These are phyloP conservation scores for Amyloporia xantha DNA, from an alignment of 768 basidiomycete species.

Conservation along the genomic window DNA sequence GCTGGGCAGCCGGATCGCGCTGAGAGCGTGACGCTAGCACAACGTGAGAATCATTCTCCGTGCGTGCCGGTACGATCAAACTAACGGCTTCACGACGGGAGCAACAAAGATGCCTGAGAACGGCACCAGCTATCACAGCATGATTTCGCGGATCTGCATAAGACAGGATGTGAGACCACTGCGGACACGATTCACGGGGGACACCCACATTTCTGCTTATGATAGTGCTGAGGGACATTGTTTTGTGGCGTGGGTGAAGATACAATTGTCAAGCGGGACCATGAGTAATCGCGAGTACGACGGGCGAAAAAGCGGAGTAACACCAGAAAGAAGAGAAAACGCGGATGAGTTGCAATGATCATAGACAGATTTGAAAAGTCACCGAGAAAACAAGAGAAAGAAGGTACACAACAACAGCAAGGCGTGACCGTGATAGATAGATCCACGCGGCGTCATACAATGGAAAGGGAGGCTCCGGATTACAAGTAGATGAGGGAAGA, in stretches of 20 bases:
- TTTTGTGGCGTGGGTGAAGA: not conserved
- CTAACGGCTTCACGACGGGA: not conserved
- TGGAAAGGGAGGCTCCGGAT: constrained; percentile 4
- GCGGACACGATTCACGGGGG: constrained; percentile 8
- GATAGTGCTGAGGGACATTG: constrained; percentile 40
- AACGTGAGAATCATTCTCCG: not conserved
- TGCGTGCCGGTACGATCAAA: no score
- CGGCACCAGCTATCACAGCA: constrained; percentile 25
- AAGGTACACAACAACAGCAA: constrained; percentile 10
- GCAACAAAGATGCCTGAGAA: not conserved
- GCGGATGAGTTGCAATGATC: constrained; percentile 12
- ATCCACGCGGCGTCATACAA: constrained; percentile 7
- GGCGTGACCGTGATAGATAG: not conserved
- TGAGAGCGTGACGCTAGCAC: not conserved
- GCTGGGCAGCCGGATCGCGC: no score
- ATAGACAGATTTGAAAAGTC: constrained; percentile 9
- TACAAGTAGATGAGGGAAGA: not conserved
- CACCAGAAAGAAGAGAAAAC: constrained; percentile 4
- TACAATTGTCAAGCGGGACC: not conserved
- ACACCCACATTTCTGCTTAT: constrained; percentile 65
- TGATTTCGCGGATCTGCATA: constrained; percentile 44
- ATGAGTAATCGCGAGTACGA: constrained; percentile 5
- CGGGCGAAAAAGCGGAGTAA: not conserved
- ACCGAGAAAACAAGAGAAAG: constrained; percentile 2
- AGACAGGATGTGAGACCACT: constrained; percentile 1